Evolutionary conservation across 1,139 yeast genomes (phyloP).

Genomic region (Kazachstania sp.): DNA sequence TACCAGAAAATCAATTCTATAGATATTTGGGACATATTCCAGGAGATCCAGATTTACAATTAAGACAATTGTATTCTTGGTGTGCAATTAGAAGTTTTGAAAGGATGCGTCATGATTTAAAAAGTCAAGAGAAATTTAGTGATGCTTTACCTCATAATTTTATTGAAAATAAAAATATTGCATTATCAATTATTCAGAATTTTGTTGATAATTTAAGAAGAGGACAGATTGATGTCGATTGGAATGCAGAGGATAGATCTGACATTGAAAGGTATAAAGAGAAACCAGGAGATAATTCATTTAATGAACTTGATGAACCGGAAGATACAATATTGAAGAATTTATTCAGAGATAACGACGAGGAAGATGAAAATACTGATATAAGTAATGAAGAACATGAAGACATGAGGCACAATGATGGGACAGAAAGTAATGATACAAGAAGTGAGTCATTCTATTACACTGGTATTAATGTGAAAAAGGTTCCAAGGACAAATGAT

Average conservation of each 20-base stretch:
- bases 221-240: constrained; percentile 22
- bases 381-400: background rate
- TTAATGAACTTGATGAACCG: constrained; percentile 5
- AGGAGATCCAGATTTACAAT: constrained; percentile 23
- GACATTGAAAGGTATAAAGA: background rate
- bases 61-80: constrained; percentile 29
- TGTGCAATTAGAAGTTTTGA: constrained; percentile 23
- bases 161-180: constrained; percentile 18
- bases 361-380: constrained; percentile 5
- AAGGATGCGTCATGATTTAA: constrained; percentile 12
- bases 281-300: background rate
- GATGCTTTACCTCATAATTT: constrained; percentile 6
- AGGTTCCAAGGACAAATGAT: constrained; percentile 3
- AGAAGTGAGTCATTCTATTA: constrained; percentile 10
- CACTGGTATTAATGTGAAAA: constrained; percentile 7
- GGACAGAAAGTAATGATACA: constrained; percentile 15
- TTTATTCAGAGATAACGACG: constrained; percentile 19
- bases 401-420: constrained; percentile 18
- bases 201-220: constrained; percentile 27
- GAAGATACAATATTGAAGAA: constrained; percentile 24
- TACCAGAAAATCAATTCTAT: constrained; percentile 28
- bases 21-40: constrained; percentile 27
- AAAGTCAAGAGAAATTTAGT: background rate
- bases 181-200: constrained; percentile 22
- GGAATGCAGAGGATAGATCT: constrained; percentile 21